Conservation (phyloP, 1,139 yeast species). For the Ogataea hybrid region DNA sequence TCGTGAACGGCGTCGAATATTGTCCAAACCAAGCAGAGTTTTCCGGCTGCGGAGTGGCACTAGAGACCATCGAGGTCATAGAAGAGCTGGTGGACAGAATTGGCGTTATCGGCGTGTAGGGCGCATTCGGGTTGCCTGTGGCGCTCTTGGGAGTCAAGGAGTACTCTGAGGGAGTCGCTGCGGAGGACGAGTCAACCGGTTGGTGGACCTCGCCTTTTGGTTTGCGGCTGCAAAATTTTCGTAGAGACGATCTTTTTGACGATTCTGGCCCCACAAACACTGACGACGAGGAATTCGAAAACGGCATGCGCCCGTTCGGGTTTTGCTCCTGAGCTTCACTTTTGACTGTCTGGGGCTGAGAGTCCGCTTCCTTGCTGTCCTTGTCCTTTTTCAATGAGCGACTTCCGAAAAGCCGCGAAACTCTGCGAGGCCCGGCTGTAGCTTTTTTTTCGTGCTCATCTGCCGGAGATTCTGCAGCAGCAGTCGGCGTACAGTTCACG, state of each 20-base stretch:
- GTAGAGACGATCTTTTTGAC: conserved; percentile 13
- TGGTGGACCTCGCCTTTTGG: conserved; percentile 10
- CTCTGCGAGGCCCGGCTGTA: conserved; percentile 16
- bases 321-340: conserved; percentile 1
- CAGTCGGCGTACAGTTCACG: conserved; percentile 28
- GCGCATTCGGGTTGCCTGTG: conserved; percentile 3
- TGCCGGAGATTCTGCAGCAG: conserved; percentile 3
- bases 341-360: neutral
- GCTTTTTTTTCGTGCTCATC: conserved; percentile 15
- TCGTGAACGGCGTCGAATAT: neutral
- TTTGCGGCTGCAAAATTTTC: conserved; percentile 17
- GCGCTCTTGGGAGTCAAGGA: conserved; percentile 7
- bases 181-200: neutral
- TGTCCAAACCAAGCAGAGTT: neutral
- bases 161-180: conserved; percentile 7
- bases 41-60: conserved; percentile 9
- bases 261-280: conserved; percentile 3
- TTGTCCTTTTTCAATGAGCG: conserved; percentile 17
- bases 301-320: conserved; percentile 1
- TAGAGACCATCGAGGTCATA: conserved; percentile 15
- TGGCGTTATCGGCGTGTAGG: conserved; percentile 24
- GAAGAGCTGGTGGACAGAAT: conserved; percentile 24
- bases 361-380: neutral
- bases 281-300: conserved; percentile 5
- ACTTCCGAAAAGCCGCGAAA: conserved; percentile 25